Percentiles rank a stretch among this genome's conserved stretches.
These are phyloP conservation scores for Salix viminalis DNA, from an alignment of 345 rosid genomes.

Conservation along the genomic window DNA sequence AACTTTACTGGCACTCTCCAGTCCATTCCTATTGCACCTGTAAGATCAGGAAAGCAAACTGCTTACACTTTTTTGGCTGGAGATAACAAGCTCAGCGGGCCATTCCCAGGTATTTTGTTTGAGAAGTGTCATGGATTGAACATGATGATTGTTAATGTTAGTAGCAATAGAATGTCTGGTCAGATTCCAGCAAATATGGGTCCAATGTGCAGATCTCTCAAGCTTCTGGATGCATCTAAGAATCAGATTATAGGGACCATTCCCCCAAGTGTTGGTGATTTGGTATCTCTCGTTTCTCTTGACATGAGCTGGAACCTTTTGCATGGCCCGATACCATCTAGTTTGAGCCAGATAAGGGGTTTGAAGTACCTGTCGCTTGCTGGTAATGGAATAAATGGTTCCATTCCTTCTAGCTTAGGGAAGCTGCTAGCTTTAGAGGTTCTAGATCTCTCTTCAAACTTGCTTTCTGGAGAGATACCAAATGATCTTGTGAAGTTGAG, in stretches of 20 bases:
- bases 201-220: constrained; percentile 44
- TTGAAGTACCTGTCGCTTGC: constrained; percentile 52
- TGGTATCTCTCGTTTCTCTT: constrained; percentile 40
- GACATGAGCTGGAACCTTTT: constrained; percentile 51
- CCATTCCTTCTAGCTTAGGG: constrained; percentile 50
- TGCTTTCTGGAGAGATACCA: constrained; percentile 54
- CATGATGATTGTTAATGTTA: constrained; percentile 43
- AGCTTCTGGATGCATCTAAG: constrained; percentile 42
- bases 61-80: constrained; percentile 56
- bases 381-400: constrained; percentile 44
- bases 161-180: constrained; percentile 50
- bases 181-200: constrained; percentile 40
- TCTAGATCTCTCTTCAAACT: constrained; percentile 57
- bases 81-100: constrained; percentile 48
- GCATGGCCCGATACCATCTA: constrained; percentile 41
- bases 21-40: constrained; percentile 50
- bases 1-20: constrained; percentile 61
- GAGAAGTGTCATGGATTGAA: constrained; percentile 39
- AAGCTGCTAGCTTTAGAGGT: constrained; percentile 36
- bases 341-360: constrained; percentile 34
- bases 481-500: constrained; percentile 38
- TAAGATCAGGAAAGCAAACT: constrained; percentile 46
- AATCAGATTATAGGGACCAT: constrained; percentile 51
- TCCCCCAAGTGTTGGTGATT: constrained; percentile 39
- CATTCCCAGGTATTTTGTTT: constrained; percentile 43